Base-by-base conservation (phyloP, 1,139 yeast species). In the Pichia cactophila region DNA sequence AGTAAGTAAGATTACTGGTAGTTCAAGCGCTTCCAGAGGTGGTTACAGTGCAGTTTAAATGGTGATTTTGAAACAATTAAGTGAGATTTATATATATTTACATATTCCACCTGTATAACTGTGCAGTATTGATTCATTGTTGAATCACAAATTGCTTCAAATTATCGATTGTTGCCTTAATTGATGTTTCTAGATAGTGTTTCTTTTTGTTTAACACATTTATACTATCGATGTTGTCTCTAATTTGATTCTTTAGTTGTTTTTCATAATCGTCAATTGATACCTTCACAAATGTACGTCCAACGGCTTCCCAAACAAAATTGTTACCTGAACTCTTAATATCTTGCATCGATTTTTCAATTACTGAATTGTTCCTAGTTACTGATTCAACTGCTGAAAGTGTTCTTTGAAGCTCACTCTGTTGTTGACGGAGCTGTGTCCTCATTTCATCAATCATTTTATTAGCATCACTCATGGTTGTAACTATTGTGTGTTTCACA, bases 31-130 rank as follows among this genome's bases (percentile, higher is more conserved):
- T 3, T 63, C 63, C 38, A 78, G 96, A 63, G 95, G 95, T 17
- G 97, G 95, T 33, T 89, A 89, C 65, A 83, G 94, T 64, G 97
- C 97, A 35, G 95, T 89, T 10, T 89, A 72, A 67, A 36, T 16
- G 23, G 23, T 23, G 23, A 23, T 23, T 23, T 4, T 23, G 23
- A 23, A 23, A 23, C 23, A 23, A 23, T 16, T 16, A 8, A 16
- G 8, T 35, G 8, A 2, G 4, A 4, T 11, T 4, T 35, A 16
- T 35, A 35, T 35, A 14, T 31, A 31, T 8, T 3, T 31, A 12
- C 23, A 23, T 23, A 23, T 23, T 23, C 5, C 23, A 23, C 5
- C 5, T 23, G 23, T 23, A 23, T 23, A 23, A 17, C 20, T 17
- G 20, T 17, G 20, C 20, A 17, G 20, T 17, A 17, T 17, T 17